Conservation (phyloP, 495 filamentous ascomycete species). For the Durotheca rogersii region DNA sequence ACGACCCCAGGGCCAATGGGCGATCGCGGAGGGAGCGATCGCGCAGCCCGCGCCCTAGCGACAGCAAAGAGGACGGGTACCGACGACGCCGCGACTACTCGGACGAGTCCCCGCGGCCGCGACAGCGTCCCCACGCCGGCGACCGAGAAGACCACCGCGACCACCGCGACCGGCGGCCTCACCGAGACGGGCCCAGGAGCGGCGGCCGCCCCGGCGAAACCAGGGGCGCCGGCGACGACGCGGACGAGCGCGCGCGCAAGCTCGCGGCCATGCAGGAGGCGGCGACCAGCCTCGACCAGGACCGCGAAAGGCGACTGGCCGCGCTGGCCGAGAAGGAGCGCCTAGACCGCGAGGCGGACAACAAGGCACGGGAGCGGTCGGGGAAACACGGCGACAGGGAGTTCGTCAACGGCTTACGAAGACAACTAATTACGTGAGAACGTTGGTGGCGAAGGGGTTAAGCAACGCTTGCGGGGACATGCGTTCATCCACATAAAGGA, state of each 20-base stretch:
- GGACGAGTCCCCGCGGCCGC: constrained; percentile 18
- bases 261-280: constrained; percentile 86
- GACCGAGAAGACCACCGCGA: constrained; percentile 28
- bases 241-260: constrained; percentile 62
- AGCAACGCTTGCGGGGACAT: too few relatives aligned
- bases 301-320: constrained; percentile 69
- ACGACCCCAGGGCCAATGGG: constrained; percentile 26
- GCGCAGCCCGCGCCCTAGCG: constrained; percentile 31
- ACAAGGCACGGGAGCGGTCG: constrained; percentile 55
- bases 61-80: constrained; percentile 28
- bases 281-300: constrained; percentile 73
- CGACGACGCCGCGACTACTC: constrained; percentile 34
- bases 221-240: constrained; percentile 15
- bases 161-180: constrained; percentile 15
- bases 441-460: too few relatives aligned
- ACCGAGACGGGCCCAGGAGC: constrained; percentile 17
- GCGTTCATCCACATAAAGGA: too few relatives aligned
- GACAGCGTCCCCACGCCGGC: constrained; percentile 15
- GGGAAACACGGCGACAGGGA: constrained; percentile 61
- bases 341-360: constrained; percentile 63
- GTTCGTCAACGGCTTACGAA: constrained; percentile 60
- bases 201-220: constrained; percentile 4
- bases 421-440: constrained; percentile 39
- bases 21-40: constrained; percentile 36
- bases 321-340: constrained; percentile 67